A percentile compares a stretch with the other conserved stretches of the same genome.
Conservation (phyloP, 495 filamentous ascomycete genomes). For the Rostrohypoxylon terebratum region DNA sequence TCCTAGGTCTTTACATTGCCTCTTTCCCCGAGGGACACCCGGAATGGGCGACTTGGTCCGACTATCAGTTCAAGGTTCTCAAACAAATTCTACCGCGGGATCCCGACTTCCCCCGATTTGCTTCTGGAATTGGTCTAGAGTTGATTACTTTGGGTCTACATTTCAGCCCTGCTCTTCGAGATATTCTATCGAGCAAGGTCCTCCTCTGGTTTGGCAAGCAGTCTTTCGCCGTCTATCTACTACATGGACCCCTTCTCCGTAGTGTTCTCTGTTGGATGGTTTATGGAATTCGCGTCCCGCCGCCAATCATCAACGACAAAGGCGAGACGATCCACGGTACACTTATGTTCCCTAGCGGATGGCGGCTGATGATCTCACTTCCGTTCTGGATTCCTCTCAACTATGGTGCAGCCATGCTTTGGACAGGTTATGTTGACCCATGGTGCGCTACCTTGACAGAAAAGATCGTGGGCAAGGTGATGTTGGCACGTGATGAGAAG, state of each 20-base stretch:
- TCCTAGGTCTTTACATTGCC: conserved; percentile 66
- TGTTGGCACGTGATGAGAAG: conserved; percentile 64
- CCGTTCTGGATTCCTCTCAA: conserved; percentile 69
- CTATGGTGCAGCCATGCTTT: conserved; percentile 68
- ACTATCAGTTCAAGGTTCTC: conserved; percentile 58
- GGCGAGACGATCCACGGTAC: conserved; percentile 54
- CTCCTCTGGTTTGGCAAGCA: conserved; percentile 76
- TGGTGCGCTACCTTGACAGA: conserved; percentile 72
- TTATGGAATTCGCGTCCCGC: conserved; percentile 68
- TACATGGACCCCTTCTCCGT: conserved; percentile 73
- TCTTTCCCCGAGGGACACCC: conserved; percentile 71
- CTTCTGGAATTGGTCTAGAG: conserved; percentile 66
- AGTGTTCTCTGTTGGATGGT: conserved; percentile 73
- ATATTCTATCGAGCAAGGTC: conserved; percentile 65
- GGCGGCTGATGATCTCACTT: conserved; percentile 58
- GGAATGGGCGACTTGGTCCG: conserved; percentile 70
- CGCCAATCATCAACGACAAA: conserved; percentile 62
- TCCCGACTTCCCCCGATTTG: conserved; percentile 66
- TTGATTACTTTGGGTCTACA: conserved; percentile 66
- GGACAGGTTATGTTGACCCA: conserved; percentile 74
- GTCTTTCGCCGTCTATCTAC: conserved; percentile 75
- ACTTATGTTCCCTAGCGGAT: conserved; percentile 52
- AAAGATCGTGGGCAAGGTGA: conserved; percentile 66
- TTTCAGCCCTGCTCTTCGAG: conserved; percentile 67
- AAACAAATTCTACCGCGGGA: conserved; percentile 67